Evolutionary conservation across 2,329 filamentous ascomycete species (phyloP).

Genomic region (Xylariaceae sp.): DNA sequence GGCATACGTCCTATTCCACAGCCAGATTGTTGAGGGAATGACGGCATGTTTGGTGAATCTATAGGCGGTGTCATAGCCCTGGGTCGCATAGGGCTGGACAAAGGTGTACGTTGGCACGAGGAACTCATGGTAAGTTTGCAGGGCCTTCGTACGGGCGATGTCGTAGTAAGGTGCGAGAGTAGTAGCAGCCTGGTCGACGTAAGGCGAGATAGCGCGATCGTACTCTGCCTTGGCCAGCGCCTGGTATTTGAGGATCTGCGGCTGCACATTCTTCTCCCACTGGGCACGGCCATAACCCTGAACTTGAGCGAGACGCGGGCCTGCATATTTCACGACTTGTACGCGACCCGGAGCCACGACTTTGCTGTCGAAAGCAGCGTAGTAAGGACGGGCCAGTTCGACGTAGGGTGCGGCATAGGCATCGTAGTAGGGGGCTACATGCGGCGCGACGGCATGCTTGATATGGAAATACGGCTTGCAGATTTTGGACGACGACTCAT

Average conservation of each 20-base stretch:
- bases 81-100: constrained; percentile 66
- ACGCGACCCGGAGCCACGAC: constrained; percentile 64
- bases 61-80: constrained; percentile 61
- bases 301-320: constrained; percentile 63
- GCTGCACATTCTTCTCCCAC: constrained; percentile 74
- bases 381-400: constrained; percentile 70
- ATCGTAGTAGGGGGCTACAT: constrained; percentile 80
- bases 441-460: constrained; percentile 60
- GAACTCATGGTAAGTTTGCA: constrained; percentile 65
- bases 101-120: constrained; percentile 70
- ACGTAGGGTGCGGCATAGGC: constrained; percentile 79
- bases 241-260: constrained; percentile 64
- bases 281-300: constrained; percentile 61
- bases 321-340: constrained; percentile 67
- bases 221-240: constrained; percentile 60
- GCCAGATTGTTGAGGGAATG: constrained; percentile 65
- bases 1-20: constrained; percentile 60
- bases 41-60: constrained; percentile 63
- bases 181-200: constrained; percentile 58
- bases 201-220: constrained; percentile 62
- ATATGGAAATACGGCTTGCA: constrained; percentile 77
- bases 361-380: constrained; percentile 52
- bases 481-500: constrained; percentile 64
- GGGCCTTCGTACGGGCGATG: constrained; percentile 54
- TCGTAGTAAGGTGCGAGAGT: constrained; percentile 67